Percentiles rank a stretch among this genome's conserved stretches.
phyloP scores from a whole-genome alignment of 2,329 filamentous ascomycete species.

The Chaetomium sp. region DNA sequence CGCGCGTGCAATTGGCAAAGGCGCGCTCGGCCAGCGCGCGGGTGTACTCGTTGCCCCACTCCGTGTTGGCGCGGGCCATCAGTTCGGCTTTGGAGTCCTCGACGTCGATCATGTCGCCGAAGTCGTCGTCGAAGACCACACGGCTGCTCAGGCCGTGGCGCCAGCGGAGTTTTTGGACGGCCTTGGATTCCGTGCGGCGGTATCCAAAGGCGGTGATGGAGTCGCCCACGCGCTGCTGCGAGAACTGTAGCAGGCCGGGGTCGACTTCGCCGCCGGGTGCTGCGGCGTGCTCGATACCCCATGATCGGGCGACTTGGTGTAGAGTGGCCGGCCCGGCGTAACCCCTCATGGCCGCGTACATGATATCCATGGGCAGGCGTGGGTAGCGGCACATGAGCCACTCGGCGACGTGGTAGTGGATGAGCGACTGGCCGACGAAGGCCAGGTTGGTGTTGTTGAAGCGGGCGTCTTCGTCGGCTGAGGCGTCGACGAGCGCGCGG shows the following conservation, averaged over 20 bases:
- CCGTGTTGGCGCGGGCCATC: constrained; percentile 12
- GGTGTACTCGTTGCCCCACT: constrained; percentile 24
- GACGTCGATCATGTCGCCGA: constrained; percentile 56
- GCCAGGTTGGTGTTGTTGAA: constrained; percentile 89
- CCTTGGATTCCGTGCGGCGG: constrained; percentile 43
- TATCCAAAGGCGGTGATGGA: constrained; percentile 45
- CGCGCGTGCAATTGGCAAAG: constrained; percentile 67
- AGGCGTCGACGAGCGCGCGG: constrained; percentile 75
- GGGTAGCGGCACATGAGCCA: constrained; percentile 84
- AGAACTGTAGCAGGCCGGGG: constrained; percentile 80
- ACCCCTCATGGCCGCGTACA: constrained; percentile 79
- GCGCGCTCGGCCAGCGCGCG: constrained; percentile 28
- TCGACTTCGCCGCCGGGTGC: constrained; percentile 88
- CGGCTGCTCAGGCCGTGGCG: constrained; percentile 68
- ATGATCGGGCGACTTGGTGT: constrained; percentile 67
- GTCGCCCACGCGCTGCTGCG: constrained; percentile 40
- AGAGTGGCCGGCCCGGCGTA: constrained; percentile 74
- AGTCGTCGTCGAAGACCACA: constrained; percentile 76
- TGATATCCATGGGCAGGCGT: constrained; percentile 78
- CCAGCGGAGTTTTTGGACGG: constrained; percentile 45
- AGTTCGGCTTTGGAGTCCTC: constrained; percentile 9
- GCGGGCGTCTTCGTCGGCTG: constrained; percentile 68
- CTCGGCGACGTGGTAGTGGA: constrained; percentile 86
- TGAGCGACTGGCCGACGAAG: constrained; percentile 71
- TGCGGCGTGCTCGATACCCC: constrained; percentile 87